phyloP scores from a whole-genome alignment of 202 grass and related monocot species.

The Musa balbisiana region DNA sequence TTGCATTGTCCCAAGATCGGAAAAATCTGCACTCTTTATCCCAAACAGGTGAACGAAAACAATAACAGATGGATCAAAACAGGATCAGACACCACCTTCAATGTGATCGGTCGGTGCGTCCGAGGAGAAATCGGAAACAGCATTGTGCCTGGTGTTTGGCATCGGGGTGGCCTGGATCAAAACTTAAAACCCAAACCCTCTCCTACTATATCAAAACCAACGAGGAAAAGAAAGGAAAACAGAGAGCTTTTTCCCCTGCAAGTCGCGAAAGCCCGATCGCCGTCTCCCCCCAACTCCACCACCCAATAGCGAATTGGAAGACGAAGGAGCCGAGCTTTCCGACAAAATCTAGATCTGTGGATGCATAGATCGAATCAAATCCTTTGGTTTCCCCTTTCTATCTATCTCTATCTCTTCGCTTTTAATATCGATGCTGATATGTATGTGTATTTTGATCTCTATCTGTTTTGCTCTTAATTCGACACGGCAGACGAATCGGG shows the following conservation, averaged over 20 bases:
- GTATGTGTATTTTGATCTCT: too few species aligned
- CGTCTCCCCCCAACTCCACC: not conserved
- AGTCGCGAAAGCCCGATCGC: not conserved
- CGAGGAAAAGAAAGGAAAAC: not conserved
- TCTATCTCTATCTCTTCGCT: too few species aligned
- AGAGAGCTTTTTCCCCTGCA: too few species aligned
- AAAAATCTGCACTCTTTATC: not conserved
- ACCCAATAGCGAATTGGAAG: not conserved
- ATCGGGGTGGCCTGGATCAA: not conserved
- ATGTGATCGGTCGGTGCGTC: constrained; percentile 8
- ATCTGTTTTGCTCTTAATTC: too few species aligned
- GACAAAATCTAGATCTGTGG: not conserved
- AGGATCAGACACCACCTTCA: constrained; percentile 7
- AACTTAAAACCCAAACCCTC: not conserved
- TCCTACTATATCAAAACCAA: not conserved
- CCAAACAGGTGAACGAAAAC: not conserved
- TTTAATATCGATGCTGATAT: too few species aligned
- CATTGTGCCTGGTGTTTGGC: constrained; percentile 9
- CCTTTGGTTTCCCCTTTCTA: not conserved
- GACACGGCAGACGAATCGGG: too few species aligned
- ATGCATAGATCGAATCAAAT: constrained; percentile 5
- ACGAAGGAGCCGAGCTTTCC: not conserved
- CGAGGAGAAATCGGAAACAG: not conserved
- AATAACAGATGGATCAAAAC: not conserved
- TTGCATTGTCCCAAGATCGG: not conserved